Conservation (phyloP, 83 land plant genomes). For the Isoetes engelmannii region DNA sequence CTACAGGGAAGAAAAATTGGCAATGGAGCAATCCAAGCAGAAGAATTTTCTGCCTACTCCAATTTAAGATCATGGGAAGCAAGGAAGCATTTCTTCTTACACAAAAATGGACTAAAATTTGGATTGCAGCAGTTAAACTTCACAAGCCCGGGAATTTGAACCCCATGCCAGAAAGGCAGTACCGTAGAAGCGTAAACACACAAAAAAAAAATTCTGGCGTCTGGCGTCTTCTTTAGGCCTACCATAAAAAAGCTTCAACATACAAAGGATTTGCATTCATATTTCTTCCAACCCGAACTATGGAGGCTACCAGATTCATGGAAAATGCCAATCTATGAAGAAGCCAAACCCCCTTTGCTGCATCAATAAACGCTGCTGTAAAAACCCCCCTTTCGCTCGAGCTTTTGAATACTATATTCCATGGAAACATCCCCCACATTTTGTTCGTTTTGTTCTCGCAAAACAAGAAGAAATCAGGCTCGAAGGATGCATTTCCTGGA, state of each 20-base stretch:
- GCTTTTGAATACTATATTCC: constrained; percentile 18
- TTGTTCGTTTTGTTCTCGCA: constrained; percentile 19
- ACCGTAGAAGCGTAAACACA: no score
- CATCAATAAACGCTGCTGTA: constrained; percentile 23
- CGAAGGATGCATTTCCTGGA: constrained; percentile 1
- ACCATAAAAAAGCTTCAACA: constrained; percentile 15
- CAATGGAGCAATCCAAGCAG: no score
- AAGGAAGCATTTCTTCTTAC: no score
- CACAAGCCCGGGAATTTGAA: no score
- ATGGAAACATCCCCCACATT: constrained; percentile 17
- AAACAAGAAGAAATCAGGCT: constrained; percentile 8
- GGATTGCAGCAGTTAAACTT: no score
- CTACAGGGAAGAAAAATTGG: no score
- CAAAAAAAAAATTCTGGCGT: no score
- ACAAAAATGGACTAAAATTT: no score
- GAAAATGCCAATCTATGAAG: constrained; percentile 13
- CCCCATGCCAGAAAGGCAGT: no score
- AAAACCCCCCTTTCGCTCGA: constrained; percentile 22
- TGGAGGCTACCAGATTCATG: constrained; percentile 8
- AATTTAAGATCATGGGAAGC: no score
- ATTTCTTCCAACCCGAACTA: constrained; percentile 16
- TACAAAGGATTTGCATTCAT: constrained; percentile 13
- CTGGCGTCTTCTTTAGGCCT: no score
- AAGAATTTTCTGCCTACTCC: no score
- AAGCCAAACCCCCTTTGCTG: constrained; percentile 16